Conservation (phyloP, 1,284 basidiomycete species). For the Phaffia rhodozyma region DNA sequence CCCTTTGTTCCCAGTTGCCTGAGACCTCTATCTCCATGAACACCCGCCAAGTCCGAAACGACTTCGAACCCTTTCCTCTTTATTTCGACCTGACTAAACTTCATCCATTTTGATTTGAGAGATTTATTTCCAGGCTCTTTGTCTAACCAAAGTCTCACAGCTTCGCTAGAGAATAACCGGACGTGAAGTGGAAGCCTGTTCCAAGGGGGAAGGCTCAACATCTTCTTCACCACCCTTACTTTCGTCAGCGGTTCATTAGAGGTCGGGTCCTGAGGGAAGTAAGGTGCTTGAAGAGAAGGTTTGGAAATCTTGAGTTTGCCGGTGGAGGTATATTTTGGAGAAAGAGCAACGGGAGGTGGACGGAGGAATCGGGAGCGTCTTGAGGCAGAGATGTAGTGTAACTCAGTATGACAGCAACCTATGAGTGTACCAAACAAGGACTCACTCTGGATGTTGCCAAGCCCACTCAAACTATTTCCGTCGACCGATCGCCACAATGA, state of each 20-base stretch:
- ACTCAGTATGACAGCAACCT: not conserved
- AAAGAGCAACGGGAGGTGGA: too few relatives aligned
- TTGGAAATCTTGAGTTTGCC: not conserved
- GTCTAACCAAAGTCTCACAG: conserved; percentile 5
- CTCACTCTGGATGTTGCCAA: conserved; percentile 12
- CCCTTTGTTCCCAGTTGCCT: not conserved
- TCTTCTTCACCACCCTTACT: conserved; percentile 5
- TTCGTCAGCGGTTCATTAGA: conserved; percentile 11
- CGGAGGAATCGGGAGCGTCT: not conserved
- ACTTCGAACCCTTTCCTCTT: not conserved
- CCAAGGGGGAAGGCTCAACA: conserved; percentile 9
- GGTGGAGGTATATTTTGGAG: too few relatives aligned
- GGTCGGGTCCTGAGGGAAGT: conserved; percentile 1
- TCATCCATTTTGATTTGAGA: not conserved
- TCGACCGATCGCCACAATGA: not conserved
- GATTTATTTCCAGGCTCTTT: not conserved
- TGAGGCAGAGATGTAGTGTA: not conserved
- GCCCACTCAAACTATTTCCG: not conserved
- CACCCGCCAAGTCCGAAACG: conserved; percentile 1
- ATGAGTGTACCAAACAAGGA: not conserved
- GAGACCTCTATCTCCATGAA: conserved; percentile 7
- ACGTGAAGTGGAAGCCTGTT: conserved; percentile 11
- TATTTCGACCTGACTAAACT: not conserved
- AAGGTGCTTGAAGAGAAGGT: conserved; percentile 1
- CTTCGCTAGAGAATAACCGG: conserved; percentile 5